Evolutionary conservation across 176 grass and related monocot species (phyloP), one percentile per base, ranked within the genome.

Genomic region (Pontederia paniculata): DNA sequence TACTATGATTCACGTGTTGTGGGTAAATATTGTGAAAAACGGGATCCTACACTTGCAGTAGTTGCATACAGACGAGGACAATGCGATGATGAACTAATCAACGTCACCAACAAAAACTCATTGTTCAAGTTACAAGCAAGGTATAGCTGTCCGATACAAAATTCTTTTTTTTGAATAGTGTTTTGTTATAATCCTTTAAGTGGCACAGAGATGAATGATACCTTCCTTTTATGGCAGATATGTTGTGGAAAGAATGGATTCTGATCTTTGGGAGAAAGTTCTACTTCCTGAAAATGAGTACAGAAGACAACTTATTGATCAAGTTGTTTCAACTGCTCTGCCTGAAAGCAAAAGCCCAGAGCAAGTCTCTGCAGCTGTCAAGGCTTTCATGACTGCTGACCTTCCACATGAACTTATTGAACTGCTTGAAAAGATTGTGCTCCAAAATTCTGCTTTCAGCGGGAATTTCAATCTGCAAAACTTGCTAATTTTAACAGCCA

Each of bases 371-470:
- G 91, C 91, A 70, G 91, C 91, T 46, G 91, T 96, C 63, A 90
- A 96, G 70, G 91, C 91, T 76, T 96, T 96, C 74, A 96, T 96
- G 91, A 89, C 86, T 31, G 86, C 91, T 81, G 91, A 96, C 65
- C 86, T 96, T 12, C 86, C 91, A 19, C 91, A 96, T 65, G 91
- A 96, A 70, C 67, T 96, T 9, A 96, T 96, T 31, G 91, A 96
- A 77, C 86, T 96, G 60, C 91, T 89, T 78, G 91, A 96, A 62
- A 96, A 96, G 76, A 96, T 96, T 62, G 91, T 96, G 47, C 85
- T 96, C 58, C 91, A 90, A 37, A 98, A 98, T 76, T 98, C 93
- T 49, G 93, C 93, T 0, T 98, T 98, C 62, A 98, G 93, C 69
- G 93, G 93, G 46, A 88, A 98, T 50, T 98, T 81, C 54, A 91